These are phyloP conservation scores for Cornus controversa DNA, from an alignment of 148 eudicot genomes.

Conservation along the genomic window DNA sequence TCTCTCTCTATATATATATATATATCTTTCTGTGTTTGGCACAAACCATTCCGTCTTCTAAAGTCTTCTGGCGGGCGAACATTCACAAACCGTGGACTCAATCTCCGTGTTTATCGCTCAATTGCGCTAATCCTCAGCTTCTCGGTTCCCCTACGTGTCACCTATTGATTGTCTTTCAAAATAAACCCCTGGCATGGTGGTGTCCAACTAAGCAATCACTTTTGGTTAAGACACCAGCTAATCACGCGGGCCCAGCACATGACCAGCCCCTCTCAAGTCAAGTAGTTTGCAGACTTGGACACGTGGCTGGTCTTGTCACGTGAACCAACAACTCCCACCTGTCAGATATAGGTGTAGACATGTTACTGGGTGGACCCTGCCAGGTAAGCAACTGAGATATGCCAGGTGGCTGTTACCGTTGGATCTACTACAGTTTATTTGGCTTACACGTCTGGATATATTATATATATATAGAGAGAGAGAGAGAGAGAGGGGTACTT, in stretches of 20 bases:
- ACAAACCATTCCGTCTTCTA: background rate
- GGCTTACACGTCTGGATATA: conserved; percentile 7
- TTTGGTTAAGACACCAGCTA: conserved; percentile 16
- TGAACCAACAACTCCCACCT: conserved; percentile 3
- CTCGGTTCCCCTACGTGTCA: conserved; percentile 6
- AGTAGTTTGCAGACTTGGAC: background rate
- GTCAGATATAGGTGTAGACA: conserved; percentile 8
- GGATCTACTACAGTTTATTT: background rate
- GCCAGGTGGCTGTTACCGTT: conserved; percentile 10
- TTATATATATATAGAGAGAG: too few species aligned
- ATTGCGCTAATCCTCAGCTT: background rate
- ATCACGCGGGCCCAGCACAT: conserved; percentile 15
- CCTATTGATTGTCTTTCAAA: background rate
- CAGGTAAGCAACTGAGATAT: background rate
- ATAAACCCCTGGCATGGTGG: conserved; percentile 2
- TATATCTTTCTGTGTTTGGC: too few species aligned
- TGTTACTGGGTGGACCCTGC: conserved; percentile 13
- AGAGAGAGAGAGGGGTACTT: too few species aligned
- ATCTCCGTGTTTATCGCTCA: conserved; percentile 27
- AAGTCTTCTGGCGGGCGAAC: background rate
- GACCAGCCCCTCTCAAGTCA: background rate
- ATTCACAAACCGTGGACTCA: background rate
- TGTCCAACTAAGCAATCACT: conserved; percentile 9
- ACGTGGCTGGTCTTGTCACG: conserved; percentile 13
- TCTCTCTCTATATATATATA: too few species aligned